These are phyloP conservation scores for Gnetum montanum DNA, from an alignment of 75 land plant genomes.

Conservation along the genomic window DNA sequence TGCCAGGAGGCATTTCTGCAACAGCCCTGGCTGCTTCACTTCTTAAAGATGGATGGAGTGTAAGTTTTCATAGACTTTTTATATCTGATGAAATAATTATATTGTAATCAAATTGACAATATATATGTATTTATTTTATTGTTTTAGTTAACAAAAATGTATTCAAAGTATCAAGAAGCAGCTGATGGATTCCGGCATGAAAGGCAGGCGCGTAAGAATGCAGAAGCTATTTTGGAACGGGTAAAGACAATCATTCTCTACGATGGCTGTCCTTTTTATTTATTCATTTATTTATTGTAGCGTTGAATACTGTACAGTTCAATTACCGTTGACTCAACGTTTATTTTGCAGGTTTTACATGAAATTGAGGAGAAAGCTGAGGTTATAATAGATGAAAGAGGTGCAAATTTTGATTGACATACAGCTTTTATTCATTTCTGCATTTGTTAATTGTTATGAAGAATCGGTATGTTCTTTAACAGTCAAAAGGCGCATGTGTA, in stretches of 20 bases:
- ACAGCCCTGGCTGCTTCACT: constrained; percentile 93
- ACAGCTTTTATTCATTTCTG: too few relatives aligned
- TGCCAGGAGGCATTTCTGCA: constrained; percentile 72
- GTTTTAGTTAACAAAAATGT: constrained; percentile 71
- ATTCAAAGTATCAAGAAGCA: constrained; percentile 93
- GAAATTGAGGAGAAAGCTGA: constrained; percentile 90
- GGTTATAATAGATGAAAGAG: constrained; percentile 85
- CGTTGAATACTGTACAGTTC: too few relatives aligned
- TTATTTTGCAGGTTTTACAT: constrained; percentile 46
- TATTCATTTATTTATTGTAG: too few relatives aligned
- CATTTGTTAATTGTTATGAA: too few relatives aligned
- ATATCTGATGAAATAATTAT: too few relatives aligned
- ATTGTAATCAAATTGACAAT: neutral
- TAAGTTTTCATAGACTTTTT: constrained; percentile 41
- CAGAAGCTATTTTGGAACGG: constrained; percentile 72
- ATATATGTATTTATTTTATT: neutral
- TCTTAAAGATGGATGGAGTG: constrained; percentile 97
- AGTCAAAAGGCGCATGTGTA: too few relatives aligned
- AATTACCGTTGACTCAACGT: too few relatives aligned
- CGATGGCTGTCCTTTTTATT: neutral
- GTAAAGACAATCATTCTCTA: constrained; percentile 47
- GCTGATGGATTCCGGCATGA: constrained; percentile 93
- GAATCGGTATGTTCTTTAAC: too few relatives aligned
- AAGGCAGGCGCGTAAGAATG: constrained; percentile 60
- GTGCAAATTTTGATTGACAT: constrained; percentile 18